These are phyloP conservation scores for Auricularia heimuer DNA, from an alignment of 768 basidiomycete species.

Conservation along the genomic window DNA sequence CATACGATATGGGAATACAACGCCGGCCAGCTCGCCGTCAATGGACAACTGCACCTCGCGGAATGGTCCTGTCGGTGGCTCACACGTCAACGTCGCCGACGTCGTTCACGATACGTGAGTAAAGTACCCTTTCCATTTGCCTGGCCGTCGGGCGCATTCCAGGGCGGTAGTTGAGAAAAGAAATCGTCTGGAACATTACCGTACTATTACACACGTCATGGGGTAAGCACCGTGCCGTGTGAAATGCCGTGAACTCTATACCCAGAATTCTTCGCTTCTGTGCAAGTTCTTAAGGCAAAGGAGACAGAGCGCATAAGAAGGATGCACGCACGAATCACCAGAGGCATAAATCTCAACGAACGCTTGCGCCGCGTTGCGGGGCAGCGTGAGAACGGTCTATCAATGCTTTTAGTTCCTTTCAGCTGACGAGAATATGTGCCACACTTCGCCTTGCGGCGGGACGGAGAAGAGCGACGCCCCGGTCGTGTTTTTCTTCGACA, in stretches of 20 bases:
- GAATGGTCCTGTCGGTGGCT: slow-evolving; percentile 5
- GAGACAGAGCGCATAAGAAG: too few relatives aligned
- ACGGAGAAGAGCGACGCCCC: slow-evolving; percentile 4
- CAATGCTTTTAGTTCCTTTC: not conserved
- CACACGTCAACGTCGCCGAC: too few relatives aligned
- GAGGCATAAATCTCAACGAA: slow-evolving; percentile 12
- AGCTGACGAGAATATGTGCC: not conserved
- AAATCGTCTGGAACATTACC: slow-evolving; percentile 10
- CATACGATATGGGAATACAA: too few relatives aligned
- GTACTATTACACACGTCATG: slow-evolving; percentile 1
- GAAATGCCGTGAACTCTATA: not conserved
- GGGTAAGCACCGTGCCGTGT: not conserved
- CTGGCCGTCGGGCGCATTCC: slow-evolving; percentile 6
- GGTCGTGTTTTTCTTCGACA: slow-evolving; percentile 1
- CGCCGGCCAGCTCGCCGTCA: slow-evolving; percentile 8
- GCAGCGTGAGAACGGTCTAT: slow-evolving; percentile 1
- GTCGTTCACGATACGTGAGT: not conserved
- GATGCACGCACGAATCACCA: slow-evolving; percentile 4
- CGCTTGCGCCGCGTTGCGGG: slow-evolving; percentile 6
- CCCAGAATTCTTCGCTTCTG: slow-evolving; percentile 7
- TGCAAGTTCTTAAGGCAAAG: too few relatives aligned
- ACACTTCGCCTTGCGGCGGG: slow-evolving; percentile 4
- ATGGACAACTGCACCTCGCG: slow-evolving; percentile 9
- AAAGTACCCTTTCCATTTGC: not conserved
- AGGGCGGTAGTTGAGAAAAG: slow-evolving; percentile 6